Conservation (phyloP, 2,329 filamentous ascomycete species). For the Metarhizium album region DNA sequence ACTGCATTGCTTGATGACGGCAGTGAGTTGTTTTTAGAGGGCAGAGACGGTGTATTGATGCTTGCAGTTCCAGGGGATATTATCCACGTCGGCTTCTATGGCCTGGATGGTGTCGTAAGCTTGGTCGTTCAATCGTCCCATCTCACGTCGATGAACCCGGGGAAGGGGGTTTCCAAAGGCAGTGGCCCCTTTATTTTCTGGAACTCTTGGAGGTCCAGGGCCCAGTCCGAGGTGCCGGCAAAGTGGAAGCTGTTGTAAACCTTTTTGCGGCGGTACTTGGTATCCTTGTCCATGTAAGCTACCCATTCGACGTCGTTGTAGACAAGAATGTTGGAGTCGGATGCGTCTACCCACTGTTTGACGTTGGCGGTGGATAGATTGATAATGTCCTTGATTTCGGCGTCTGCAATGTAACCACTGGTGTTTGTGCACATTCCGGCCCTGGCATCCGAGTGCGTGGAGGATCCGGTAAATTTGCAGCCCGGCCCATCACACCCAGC, state of each 20-base stretch:
- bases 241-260: conserved; percentile 12
- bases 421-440: conserved; percentile 15
- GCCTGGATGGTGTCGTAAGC: neutral
- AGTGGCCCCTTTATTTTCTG: neutral
- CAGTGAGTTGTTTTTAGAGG: neutral
- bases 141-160: no score
- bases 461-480: neutral
- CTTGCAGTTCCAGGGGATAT: neutral
- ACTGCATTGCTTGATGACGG: neutral
- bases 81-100: neutral
- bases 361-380: conserved; percentile 5
- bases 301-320: conserved; percentile 15
- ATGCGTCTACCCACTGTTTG: conserved; percentile 2
- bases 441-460: neutral
- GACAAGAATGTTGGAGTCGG: conserved; percentile 11
- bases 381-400: conserved; percentile 15
- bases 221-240: conserved; percentile 16
- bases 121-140: neutral
- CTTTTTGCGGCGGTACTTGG: conserved; percentile 9
- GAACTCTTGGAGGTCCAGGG: conserved; percentile 13
- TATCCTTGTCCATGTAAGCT: conserved; percentile 13
- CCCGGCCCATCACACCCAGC: neutral
- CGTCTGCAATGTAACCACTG: conserved; percentile 16
- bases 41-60: neutral
- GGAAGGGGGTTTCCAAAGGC: neutral